Percentiles rank a stretch among this genome's conserved stretches.
phyloP scores from a whole-genome alignment of 2,329 filamentous ascomycete genomes.

The Cercospora sp. region DNA sequence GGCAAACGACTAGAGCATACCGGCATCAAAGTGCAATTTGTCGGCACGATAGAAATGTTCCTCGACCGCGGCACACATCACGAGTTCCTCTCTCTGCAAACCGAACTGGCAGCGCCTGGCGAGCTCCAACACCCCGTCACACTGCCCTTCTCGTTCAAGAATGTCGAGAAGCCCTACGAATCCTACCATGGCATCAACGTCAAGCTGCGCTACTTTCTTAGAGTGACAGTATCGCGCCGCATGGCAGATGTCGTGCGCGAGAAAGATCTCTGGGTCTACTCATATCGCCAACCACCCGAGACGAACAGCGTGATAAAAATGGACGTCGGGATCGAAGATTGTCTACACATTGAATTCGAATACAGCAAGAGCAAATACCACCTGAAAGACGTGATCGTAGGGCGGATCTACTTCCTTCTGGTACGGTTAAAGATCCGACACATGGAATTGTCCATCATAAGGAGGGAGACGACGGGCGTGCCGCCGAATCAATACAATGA shows the following conservation, averaged over 20 bases:
- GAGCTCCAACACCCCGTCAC: slow-evolving; percentile 98
- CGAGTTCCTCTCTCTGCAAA: slow-evolving; percentile 95
- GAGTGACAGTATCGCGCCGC: slow-evolving; percentile 90
- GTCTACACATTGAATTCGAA: slow-evolving; percentile 98
- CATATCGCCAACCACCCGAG: slow-evolving; percentile 95
- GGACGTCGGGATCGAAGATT: slow-evolving; percentile 99
- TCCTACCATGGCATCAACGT: slow-evolving; percentile 99
- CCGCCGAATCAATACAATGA: slow-evolving; percentile 99
- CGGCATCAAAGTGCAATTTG: slow-evolving; percentile 99
- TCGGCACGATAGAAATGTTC: slow-evolving; percentile 99
- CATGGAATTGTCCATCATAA: slow-evolving; percentile 98
- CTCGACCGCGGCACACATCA: slow-evolving; percentile 99
- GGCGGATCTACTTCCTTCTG: slow-evolving; percentile 95
- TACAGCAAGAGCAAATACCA: slow-evolving; percentile 99
- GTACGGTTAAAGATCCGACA: slow-evolving; percentile 99
- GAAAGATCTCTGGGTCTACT: slow-evolving; percentile 99
- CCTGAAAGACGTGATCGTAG: slow-evolving; percentile 97
- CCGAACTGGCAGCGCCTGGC: slow-evolving; percentile 93
- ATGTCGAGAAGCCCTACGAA: slow-evolving; percentile 99
- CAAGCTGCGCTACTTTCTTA: slow-evolving; percentile 96
- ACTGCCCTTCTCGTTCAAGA: slow-evolving; percentile 99
- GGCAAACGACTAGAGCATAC: slow-evolving; percentile 97
- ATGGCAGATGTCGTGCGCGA: slow-evolving; percentile 98
- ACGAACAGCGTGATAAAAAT: slow-evolving; percentile 99
- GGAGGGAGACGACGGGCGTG: slow-evolving; percentile 91